Conservation (phyloP, 768 basidiomycete species). For the Tricholoma bakamatsutake region DNA sequence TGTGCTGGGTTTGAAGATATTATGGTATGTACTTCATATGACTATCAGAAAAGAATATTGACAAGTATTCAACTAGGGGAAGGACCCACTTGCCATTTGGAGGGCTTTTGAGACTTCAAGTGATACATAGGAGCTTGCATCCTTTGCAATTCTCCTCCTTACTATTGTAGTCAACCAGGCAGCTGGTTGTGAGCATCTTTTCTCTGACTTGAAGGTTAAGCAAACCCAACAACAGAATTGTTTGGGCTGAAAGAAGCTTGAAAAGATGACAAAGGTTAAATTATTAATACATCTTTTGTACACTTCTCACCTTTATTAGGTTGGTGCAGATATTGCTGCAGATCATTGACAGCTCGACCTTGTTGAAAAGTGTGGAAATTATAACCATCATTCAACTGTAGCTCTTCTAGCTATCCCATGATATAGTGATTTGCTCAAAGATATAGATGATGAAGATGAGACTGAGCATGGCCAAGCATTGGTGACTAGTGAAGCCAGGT, state of each 20-base stretch:
- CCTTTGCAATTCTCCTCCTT: not conserved
- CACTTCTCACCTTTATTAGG: not conserved
- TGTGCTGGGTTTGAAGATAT: not conserved
- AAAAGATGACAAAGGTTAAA: not conserved
- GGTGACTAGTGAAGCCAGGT: not conserved
- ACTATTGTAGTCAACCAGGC: conserved; percentile 1
- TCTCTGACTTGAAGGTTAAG: not conserved
- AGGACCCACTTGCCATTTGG: not conserved
- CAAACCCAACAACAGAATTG: not conserved
- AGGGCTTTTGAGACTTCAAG: not conserved
- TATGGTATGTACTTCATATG: not conserved
- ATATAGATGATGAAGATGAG: not conserved
- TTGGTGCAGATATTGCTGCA: not conserved
- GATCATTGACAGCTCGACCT: not conserved
- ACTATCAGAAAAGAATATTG: too few relatives aligned
- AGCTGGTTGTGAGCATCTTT: not conserved
- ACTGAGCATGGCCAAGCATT: not conserved
- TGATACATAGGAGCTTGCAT: not conserved
- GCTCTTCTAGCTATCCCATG: not conserved
- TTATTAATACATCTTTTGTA: not conserved
- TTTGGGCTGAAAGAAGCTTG: not conserved
- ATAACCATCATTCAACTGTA: not conserved
- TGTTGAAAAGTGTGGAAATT: too few relatives aligned
- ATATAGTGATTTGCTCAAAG: not conserved
- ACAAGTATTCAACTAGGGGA: not conserved